Evolutionary conservation across 306 rosid species (phyloP), one percentile per base, ranked within the genome.

Genomic region (Sindora glabra): DNA sequence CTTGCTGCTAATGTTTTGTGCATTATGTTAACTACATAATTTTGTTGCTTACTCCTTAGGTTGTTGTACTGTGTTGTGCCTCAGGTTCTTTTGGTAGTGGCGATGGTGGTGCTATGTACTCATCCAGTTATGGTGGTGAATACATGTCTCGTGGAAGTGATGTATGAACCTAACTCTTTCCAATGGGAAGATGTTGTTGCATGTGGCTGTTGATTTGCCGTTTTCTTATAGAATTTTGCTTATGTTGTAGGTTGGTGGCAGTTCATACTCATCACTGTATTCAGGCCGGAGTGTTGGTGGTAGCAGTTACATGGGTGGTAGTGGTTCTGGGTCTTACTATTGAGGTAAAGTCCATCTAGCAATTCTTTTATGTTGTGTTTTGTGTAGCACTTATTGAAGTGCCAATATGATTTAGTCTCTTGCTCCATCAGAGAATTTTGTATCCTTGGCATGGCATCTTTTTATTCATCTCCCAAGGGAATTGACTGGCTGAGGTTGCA

Each of bases 281-380:
- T 62, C 95, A 47, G 66, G 94, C 56, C 89, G 96, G 57, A 79
- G 89, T 58, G 68, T 70, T 46, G 77, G 92, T 17, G 89, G 95
- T 68, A 80, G 90, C 62, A 79, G 87, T 63, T 92, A 89, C 59
- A 83, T 89, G 86, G 80, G 95, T 25, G 52, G 86, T 13, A 74
- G 96, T 38, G 83, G 94, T 60, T 86, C 96, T 63, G 76, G 95
- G 40, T 86, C 96, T 32, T 89, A 92, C 74, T 92, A 92, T 54
- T 92, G 79, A 92, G 89, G 96, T 84, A n/a, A 76, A 72, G 71
- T 78, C 12, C 29, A 34, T 61, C 25, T 67, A 47, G 25, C 41
- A 52, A 29, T 44, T 42, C 17, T 16, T 24, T 30, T 9, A 42
- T 25, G n/a, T 30, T 50, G 32, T 29, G 29, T 64, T 53, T 53